A percentile compares a stretch with the other conserved stretches of the same genome.
phyloP scores from a whole-genome alignment of 1,284 basidiomycete genomes.

The Marasmius sp. region DNA sequence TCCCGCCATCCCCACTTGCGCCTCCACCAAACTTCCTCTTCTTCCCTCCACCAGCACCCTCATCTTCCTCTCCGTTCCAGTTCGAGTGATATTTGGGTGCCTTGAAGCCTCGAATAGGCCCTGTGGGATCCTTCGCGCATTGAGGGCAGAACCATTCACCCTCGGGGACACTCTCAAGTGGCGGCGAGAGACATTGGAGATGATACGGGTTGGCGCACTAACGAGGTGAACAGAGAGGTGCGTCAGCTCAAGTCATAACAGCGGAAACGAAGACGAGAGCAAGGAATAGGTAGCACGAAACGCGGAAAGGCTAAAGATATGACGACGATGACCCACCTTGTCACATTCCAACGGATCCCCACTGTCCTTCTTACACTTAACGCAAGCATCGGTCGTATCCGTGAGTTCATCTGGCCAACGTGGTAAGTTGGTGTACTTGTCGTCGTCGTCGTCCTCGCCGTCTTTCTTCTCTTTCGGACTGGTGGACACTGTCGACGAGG shows the following conservation, averaged over 20 bases:
- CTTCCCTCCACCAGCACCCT: slow-evolving; percentile 11
- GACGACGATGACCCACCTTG: slow-evolving; percentile 50
- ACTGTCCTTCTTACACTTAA: slow-evolving; percentile 68
- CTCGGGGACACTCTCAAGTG: slow-evolving; percentile 75
- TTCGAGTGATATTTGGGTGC: background rate
- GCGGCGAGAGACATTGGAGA: slow-evolving; percentile 77
- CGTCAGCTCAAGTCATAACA: background rate
- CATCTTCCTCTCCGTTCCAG: slow-evolving; percentile 11
- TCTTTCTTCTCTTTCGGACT: background rate
- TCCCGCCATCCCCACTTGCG: slow-evolving; percentile 19
- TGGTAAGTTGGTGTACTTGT: slow-evolving; percentile 69
- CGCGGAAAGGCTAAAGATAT: slow-evolving; percentile 16
- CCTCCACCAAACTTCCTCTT: slow-evolving; percentile 12
- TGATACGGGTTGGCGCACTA: slow-evolving; percentile 93
- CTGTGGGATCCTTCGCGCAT: slow-evolving; percentile 51
- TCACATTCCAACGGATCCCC: slow-evolving; percentile 83
- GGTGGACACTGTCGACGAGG: background rate
- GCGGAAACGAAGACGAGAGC: background rate
- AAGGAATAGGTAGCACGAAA: background rate
- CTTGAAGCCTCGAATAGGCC: slow-evolving; percentile 37
- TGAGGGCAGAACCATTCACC: slow-evolving; percentile 92
- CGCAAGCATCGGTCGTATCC: slow-evolving; percentile 67
- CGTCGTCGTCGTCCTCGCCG: slow-evolving; percentile 28
- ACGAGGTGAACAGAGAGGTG: background rate
- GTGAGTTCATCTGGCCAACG: slow-evolving; percentile 74